phyloP scores from a whole-genome alignment of 1,139 yeast species.

The Pichia sp. region DNA sequence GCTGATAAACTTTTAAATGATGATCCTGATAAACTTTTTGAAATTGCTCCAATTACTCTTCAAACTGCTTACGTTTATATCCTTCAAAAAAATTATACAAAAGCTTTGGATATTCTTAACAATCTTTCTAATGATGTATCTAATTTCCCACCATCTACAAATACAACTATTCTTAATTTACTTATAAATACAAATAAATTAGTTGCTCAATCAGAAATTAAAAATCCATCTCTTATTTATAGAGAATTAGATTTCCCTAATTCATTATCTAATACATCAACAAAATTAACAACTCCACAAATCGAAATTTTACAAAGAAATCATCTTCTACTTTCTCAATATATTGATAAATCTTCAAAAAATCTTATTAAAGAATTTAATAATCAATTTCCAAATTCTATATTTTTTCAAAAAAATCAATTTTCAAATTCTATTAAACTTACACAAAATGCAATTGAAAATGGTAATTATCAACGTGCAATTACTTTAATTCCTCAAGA shows the following conservation, averaged over 20 bases:
- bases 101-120: constrained; percentile 40
- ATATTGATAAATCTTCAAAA: constrained; percentile 32
- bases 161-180: constrained; percentile 9
- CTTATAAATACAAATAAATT: constrained; percentile 25
- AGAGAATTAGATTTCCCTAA: constrained; percentile 42
- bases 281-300: constrained; percentile 43
- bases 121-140: not conserved
- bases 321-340: constrained; percentile 38
- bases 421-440: constrained; percentile 36
- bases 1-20: constrained; percentile 38
- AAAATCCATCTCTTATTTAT: constrained; percentile 35
- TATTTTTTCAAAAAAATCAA: constrained; percentile 29
- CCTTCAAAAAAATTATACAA: constrained; percentile 37
- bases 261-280: constrained; percentile 33
- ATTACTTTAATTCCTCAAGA: constrained; percentile 33
- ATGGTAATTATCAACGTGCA: constrained; percentile 42
- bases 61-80: constrained; percentile 67
- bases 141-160: not conserved
- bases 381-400: constrained; percentile 12
- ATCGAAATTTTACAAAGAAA: constrained; percentile 39
- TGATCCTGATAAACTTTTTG: constrained; percentile 36
- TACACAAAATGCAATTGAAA: constrained; percentile 39
- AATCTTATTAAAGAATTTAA: constrained; percentile 15
- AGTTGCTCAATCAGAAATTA: constrained; percentile 4
- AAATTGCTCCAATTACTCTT: constrained; percentile 56